These are phyloP conservation scores for Puccinia novopanici DNA, from an alignment of 1,284 basidiomycete genomes.

Conservation along the genomic window DNA sequence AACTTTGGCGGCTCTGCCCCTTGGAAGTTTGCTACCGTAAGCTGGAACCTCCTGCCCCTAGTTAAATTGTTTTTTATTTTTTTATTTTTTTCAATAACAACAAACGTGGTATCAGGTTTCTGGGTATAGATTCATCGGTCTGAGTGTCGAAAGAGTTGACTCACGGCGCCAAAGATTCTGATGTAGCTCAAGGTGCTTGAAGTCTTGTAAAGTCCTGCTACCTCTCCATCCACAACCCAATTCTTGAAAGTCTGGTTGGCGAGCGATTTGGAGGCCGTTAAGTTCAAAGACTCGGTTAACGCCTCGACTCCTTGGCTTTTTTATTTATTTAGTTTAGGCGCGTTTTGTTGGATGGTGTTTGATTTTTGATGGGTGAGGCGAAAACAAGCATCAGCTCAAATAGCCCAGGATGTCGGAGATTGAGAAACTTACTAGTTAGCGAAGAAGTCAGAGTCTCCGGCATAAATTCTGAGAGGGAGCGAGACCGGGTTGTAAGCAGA, in stretches of 20 bases:
- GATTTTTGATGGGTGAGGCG: too few species aligned
- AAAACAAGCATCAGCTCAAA: too few species aligned
- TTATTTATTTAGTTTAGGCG: not conserved
- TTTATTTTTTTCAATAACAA: too few species aligned
- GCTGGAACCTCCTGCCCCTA: constrained; percentile 45
- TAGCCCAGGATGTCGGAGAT: not conserved
- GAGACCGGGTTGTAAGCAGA: too few species aligned
- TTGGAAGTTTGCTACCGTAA: constrained; percentile 21
- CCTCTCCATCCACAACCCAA: constrained; percentile 35
- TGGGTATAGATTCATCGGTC: too few species aligned
- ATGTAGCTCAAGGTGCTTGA: constrained; percentile 19
- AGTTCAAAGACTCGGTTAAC: constrained; percentile 10
- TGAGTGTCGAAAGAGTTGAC: not conserved
- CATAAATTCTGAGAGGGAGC: constrained; percentile 13
- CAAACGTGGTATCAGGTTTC: not conserved
- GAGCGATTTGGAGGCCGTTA: not conserved
- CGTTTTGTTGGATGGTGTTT: too few species aligned
- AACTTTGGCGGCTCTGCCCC: constrained; percentile 16
- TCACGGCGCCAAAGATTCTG: constrained; percentile 31
- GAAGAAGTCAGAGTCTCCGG: constrained; percentile 33
- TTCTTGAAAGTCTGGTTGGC: constrained; percentile 8
- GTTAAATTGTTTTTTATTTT: too few species aligned
- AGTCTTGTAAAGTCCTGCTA: constrained; percentile 27
- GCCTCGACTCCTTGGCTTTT: constrained; percentile 38
- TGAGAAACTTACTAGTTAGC: constrained; percentile 34